A percentile compares a stretch with the other conserved stretches of the same genome.
phyloP scores from a whole-genome alignment of 2,329 filamentous ascomycete genomes.

The Didymosphaeria variabile region DNA sequence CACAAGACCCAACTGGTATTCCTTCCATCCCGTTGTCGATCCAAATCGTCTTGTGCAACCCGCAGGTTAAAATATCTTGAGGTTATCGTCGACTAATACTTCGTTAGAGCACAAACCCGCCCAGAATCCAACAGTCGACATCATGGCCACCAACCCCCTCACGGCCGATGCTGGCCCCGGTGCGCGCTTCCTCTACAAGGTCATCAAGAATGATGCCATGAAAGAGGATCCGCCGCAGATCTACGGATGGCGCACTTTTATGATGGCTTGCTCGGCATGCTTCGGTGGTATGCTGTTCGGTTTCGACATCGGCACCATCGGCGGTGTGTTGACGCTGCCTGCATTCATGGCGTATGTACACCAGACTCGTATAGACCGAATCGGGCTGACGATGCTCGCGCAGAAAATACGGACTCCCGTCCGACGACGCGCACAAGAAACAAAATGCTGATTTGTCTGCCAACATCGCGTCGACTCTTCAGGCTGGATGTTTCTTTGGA shows the following conservation, averaged over 20 bases:
- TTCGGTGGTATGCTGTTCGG: conserved; percentile 76
- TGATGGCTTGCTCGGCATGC: conserved; percentile 70
- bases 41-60: too few relatives aligned
- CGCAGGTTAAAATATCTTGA: too few relatives aligned
- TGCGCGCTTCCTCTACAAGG: conserved; percentile 59
- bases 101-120: background rate
- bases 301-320: conserved; percentile 72
- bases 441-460: conserved; percentile 65
- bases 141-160: conserved; percentile 1
- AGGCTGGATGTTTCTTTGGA: conserved; percentile 73
- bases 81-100: conserved; percentile 1
- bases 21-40: too few relatives aligned
- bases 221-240: conserved; percentile 71
- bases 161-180: conserved; percentile 27
- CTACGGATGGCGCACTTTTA: conserved; percentile 74
- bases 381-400: conserved; percentile 19
- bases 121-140: background rate
- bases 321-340: conserved; percentile 70
- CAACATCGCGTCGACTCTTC: conserved; percentile 76
- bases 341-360: conserved; percentile 62
- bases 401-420: conserved; percentile 62
- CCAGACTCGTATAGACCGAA: conserved; percentile 7
- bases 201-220: conserved; percentile 77
- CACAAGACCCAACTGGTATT: conserved; percentile 1
- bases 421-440: conserved; percentile 47